Evolutionary conservation across 108 stramenopile genomes (phyloP).

Genomic region (Mediolabrus comicus): DNA sequence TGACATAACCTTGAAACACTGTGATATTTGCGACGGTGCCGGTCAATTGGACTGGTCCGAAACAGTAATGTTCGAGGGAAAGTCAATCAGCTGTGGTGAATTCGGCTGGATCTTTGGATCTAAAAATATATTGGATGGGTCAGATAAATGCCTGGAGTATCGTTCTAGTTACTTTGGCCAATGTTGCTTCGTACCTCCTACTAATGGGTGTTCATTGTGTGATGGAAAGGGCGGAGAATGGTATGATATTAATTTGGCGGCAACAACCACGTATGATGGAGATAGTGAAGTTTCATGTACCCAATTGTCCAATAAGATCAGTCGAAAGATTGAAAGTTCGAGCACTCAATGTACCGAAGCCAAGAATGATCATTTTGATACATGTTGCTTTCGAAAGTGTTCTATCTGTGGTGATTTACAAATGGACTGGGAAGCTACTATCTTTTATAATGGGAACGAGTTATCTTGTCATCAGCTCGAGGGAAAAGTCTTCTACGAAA

Average conservation of each 20-base stretch:
- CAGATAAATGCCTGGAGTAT: slow-evolving; percentile 9
- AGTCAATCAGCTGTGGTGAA: slow-evolving; percentile 20
- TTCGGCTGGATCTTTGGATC: slow-evolving; percentile 26
- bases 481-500: slow-evolving; percentile 14
- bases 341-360: slow-evolving; percentile 21
- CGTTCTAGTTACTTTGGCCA: slow-evolving; percentile 17
- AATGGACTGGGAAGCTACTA: slow-evolving; percentile 18
- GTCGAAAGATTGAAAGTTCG: slow-evolving; percentile 8
- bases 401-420: slow-evolving; percentile 23
- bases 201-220: slow-evolving; percentile 25
- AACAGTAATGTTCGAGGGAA: slow-evolving; percentile 17
- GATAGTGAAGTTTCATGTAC: slow-evolving; percentile 9
- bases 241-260: slow-evolving; percentile 1
- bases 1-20: not conserved
- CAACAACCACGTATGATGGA: slow-evolving; percentile 6
- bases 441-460: slow-evolving; percentile 22
- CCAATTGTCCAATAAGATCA: not conserved
- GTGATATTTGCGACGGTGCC: slow-evolving; percentile 24
- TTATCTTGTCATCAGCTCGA: slow-evolving; percentile 28
- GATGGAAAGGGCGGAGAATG: not conserved
- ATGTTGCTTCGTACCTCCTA: slow-evolving; percentile 12
- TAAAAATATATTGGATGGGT: slow-evolving; percentile 19
- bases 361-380: not conserved
- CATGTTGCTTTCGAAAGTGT: slow-evolving; percentile 38
- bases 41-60: slow-evolving; percentile 8